Percentiles rank a stretch among this genome's conserved stretches.
These are phyloP conservation scores for Retiboletus flavoniger DNA, from an alignment of 1,284 basidiomycete genomes.

Conservation along the genomic window DNA sequence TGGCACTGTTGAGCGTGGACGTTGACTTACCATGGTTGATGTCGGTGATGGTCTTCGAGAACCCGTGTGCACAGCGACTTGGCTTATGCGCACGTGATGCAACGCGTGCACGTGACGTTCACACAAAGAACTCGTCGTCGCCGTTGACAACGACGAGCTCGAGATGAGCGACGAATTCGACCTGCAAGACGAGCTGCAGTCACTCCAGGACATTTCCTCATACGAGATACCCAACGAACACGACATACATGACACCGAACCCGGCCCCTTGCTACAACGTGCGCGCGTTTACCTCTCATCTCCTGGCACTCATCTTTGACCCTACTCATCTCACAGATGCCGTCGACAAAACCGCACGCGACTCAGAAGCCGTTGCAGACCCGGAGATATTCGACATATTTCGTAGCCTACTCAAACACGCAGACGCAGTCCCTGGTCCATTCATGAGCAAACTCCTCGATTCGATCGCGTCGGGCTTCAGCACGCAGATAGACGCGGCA, in stretches of 20 bases:
- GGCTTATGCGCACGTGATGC: slow-evolving; percentile 11
- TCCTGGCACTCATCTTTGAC: slow-evolving; percentile 7
- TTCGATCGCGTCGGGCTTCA: slow-evolving; percentile 70
- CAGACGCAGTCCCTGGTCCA: slow-evolving; percentile 54
- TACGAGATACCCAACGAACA: slow-evolving; percentile 52
- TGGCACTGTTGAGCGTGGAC: background rate
- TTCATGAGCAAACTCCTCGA: slow-evolving; percentile 79
- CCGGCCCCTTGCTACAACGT: slow-evolving; percentile 39
- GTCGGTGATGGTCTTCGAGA: background rate
- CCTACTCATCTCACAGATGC: slow-evolving; percentile 47
- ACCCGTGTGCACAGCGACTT: background rate
- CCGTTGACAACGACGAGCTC: slow-evolving; percentile 1
- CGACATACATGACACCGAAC: slow-evolving; percentile 42
- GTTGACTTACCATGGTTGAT: slow-evolving; percentile 27
- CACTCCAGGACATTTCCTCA: slow-evolving; percentile 41
- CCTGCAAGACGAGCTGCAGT: slow-evolving; percentile 52
- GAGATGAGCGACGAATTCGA: slow-evolving; percentile 36
- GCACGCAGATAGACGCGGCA: slow-evolving; percentile 67
- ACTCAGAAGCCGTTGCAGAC: slow-evolving; percentile 67
- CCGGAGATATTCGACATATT: slow-evolving; percentile 75
- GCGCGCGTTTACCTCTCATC: slow-evolving; percentile 13
- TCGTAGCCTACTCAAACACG: slow-evolving; percentile 72
- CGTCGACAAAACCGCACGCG: slow-evolving; percentile 72
- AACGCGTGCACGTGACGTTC: slow-evolving; percentile 20
- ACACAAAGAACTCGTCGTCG: background rate